Conservation (phyloP, 495 filamentous ascomycete species). For the Sporormia fimetaria region DNA sequence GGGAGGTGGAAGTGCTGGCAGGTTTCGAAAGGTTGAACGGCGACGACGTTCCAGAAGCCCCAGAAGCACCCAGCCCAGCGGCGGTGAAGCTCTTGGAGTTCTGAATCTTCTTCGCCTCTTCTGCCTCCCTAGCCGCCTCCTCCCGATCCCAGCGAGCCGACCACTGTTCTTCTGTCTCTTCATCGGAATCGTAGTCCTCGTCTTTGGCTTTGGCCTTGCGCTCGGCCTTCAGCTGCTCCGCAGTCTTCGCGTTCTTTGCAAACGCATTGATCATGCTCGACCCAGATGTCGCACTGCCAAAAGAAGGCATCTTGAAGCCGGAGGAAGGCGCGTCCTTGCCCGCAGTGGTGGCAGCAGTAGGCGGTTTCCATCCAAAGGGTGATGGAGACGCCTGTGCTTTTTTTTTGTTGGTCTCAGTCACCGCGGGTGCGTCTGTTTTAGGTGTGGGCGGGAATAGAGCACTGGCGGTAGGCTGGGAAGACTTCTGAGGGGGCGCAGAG, state of each 20-base stretch:
- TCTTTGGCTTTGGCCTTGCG: constrained; percentile 11
- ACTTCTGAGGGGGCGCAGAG: too few relatives aligned
- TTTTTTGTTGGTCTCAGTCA: too few relatives aligned
- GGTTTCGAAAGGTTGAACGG: constrained; percentile 3
- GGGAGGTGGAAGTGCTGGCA: constrained; percentile 12
- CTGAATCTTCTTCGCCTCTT: constrained; percentile 8
- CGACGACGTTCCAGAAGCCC: not conserved
- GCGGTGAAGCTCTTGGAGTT: constrained; percentile 1
- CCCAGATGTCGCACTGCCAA: not conserved
- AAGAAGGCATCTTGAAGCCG: constrained; percentile 1
- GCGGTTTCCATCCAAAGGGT: too few relatives aligned
- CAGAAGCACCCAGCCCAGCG: not conserved
- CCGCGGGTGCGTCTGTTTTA: too few relatives aligned
- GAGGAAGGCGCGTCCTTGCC: too few relatives aligned
- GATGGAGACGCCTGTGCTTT: too few relatives aligned
- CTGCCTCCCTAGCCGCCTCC: constrained; percentile 5
- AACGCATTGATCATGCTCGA: constrained; percentile 9
- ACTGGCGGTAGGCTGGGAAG: too few relatives aligned
- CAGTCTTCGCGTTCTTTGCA: constrained; percentile 6
- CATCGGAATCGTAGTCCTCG: constrained; percentile 17
- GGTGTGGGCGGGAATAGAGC: too few relatives aligned
- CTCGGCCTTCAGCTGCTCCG: constrained; percentile 11
- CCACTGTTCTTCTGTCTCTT: constrained; percentile 13
- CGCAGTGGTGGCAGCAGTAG: too few relatives aligned
- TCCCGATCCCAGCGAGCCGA: constrained; percentile 5